Conservation (phyloP, 2,329 filamentous ascomycete species). For the Cordyceps militaris region DNA sequence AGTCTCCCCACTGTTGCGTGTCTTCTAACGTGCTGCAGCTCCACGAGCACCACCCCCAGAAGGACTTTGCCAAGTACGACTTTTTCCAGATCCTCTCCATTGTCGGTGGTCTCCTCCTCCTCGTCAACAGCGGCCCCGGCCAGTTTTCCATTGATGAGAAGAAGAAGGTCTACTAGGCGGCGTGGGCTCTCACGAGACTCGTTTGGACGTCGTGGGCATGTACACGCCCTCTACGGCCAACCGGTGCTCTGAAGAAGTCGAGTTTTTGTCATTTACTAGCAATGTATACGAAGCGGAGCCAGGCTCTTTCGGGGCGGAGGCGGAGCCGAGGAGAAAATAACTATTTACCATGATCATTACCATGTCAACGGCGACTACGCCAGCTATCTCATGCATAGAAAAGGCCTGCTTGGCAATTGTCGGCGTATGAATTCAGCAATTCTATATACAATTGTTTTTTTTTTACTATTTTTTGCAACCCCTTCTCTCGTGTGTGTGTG, state of each 20-base stretch:
- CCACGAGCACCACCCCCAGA: conserved; percentile 95
- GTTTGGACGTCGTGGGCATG: too few relatives aligned
- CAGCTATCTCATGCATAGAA: conserved; percentile 13
- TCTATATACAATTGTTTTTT: conserved; percentile 5
- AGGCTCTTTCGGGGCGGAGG: neutral
- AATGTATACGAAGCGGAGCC: neutral
- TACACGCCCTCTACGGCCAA: neutral
- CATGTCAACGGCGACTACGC: conserved; percentile 8
- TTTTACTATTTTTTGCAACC: neutral
- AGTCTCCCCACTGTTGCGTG: conserved; percentile 13
- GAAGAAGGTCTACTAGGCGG: conserved; percentile 93
- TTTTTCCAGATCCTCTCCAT: conserved; percentile 99
- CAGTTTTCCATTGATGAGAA: conserved; percentile 99
- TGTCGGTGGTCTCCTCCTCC: conserved; percentile 87
- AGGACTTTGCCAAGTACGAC: conserved; percentile 99
- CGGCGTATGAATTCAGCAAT: conserved; percentile 12
- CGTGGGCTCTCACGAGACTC: too few relatives aligned
- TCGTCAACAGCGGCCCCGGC: conserved; percentile 97
- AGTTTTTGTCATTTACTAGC: neutral
- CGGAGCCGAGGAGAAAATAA: neutral
- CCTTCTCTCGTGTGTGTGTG: neutral
- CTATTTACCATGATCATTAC: conserved; percentile 11
- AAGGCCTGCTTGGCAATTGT: conserved; percentile 10
- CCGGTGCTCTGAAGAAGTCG: neutral
- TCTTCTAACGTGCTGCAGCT: conserved; percentile 48